phyloP scores from a whole-genome alignment of 1,284 basidiomycete species.

The Malassezia restricta region DNA sequence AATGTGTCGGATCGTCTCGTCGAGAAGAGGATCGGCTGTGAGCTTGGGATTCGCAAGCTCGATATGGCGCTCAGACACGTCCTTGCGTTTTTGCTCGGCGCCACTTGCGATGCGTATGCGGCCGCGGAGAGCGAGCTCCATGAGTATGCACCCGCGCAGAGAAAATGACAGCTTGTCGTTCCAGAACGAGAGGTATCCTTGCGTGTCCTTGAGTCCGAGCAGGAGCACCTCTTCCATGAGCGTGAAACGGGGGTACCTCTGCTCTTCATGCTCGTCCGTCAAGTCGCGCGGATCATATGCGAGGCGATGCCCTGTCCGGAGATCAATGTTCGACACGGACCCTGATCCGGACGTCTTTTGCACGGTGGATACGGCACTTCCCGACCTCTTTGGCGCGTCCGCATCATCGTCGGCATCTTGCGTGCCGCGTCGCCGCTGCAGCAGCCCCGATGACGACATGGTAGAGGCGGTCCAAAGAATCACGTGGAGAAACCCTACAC shows the following conservation, averaged over 20 bases:
- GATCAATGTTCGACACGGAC: constrained; percentile 23
- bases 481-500: neutral
- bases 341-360: constrained; percentile 12
- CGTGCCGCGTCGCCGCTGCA: constrained; percentile 12
- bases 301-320: constrained; percentile 49
- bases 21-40: constrained; percentile 42
- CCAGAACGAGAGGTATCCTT: constrained; percentile 45
- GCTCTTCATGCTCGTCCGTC: constrained; percentile 61
- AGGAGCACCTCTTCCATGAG: constrained; percentile 94
- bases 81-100: constrained; percentile 21
- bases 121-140: constrained; percentile 39
- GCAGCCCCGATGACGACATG: constrained; percentile 7
- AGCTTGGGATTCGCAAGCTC: constrained; percentile 35
- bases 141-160: constrained; percentile 40
- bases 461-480: neutral
- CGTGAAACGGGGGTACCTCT: constrained; percentile 69
- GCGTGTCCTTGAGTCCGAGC: constrained; percentile 74
- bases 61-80: constrained; percentile 27
- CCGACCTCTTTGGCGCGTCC: neutral
- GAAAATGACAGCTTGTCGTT: constrained; percentile 46
- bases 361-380: neutral
- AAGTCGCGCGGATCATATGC: constrained; percentile 90
- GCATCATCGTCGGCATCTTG: neutral
- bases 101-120: constrained; percentile 32
- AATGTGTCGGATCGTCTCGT: constrained; percentile 42